phyloP scores from a whole-genome alignment of 2,329 filamentous ascomycete species.

The Cadophora gregata region DNA sequence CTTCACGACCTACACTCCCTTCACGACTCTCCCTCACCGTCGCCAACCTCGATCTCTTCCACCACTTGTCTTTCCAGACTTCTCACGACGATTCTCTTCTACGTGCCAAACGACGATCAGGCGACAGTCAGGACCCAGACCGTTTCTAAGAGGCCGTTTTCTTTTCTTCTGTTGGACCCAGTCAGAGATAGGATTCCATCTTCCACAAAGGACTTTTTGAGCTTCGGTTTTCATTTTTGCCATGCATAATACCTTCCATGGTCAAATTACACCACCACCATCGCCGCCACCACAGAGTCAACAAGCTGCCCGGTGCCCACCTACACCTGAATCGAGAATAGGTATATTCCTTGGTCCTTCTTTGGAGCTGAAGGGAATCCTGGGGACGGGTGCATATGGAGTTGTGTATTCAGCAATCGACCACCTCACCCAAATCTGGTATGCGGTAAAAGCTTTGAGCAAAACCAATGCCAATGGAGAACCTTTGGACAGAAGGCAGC shows the following conservation, averaged over 20 bases:
- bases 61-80: constrained; percentile 27
- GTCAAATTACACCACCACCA: constrained; percentile 38
- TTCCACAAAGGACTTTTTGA: constrained; percentile 28
- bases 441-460: constrained; percentile 96
- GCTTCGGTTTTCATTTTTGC: constrained; percentile 38
- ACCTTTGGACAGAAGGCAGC: constrained; percentile 81
- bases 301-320: constrained; percentile 25
- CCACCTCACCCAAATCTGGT: constrained; percentile 71
- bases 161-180: constrained; percentile 37
- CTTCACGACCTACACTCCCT: constrained; percentile 22
- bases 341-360: constrained; percentile 73
- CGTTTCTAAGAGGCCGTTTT: constrained; percentile 30
- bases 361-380: constrained; percentile 81
- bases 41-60: constrained; percentile 27
- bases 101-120: constrained; percentile 1
- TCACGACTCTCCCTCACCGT: constrained; percentile 34
- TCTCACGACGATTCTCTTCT: constrained; percentile 25
- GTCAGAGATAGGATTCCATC: constrained; percentile 24
- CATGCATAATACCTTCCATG: constrained; percentile 38
- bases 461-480: constrained; percentile 78
- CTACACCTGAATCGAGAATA: constrained; percentile 80
- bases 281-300: constrained; percentile 35
- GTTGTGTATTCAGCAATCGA: constrained; percentile 93
- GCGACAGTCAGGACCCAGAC: constrained; percentile 20
- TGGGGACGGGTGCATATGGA: constrained; percentile 94